Conservation (phyloP, 2,329 filamentous ascomycete species). For the Fusarium humuli region DNA sequence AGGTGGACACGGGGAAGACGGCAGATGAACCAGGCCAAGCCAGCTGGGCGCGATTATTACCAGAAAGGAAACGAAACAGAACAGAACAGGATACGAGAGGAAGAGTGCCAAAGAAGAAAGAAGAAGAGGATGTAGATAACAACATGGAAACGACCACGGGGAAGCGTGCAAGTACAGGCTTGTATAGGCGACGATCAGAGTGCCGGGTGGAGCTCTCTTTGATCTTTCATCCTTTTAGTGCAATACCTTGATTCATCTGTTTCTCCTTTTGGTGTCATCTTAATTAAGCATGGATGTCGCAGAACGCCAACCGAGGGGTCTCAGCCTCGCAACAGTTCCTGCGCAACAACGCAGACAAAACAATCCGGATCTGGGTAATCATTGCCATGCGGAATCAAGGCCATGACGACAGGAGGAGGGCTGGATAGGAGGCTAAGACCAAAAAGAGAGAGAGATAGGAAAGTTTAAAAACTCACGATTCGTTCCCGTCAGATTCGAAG, state of each 20-base stretch:
- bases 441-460: slow-evolving; percentile 17
- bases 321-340: slow-evolving; percentile 34
- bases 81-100: not conserved
- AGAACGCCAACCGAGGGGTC: slow-evolving; percentile 24
- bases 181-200: slow-evolving; percentile 11
- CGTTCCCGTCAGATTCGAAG: slow-evolving; percentile 51
- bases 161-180: slow-evolving; percentile 13
- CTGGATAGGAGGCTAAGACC: not conserved
- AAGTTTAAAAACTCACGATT: slow-evolving; percentile 44
- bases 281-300: slow-evolving; percentile 32
- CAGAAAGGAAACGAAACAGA: slow-evolving; percentile 13
- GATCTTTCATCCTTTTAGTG: slow-evolving; percentile 22
- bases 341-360: slow-evolving; percentile 20
- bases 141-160: not conserved
- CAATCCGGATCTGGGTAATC: slow-evolving; percentile 2
- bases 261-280: slow-evolving; percentile 27
- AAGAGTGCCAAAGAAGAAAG: not conserved
- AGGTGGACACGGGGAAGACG: slow-evolving; percentile 35
- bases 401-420: not conserved
- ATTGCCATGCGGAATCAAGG: not conserved
- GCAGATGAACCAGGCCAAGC: slow-evolving; percentile 38
- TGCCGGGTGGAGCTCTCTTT: slow-evolving; percentile 22
- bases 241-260: slow-evolving; percentile 15
- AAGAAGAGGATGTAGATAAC: not conserved
- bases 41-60: slow-evolving; percentile 15